Evolutionary conservation across 1,284 basidiomycete genomes (phyloP), one percentile per base, ranked within the genome.

Genomic region (Malassezia slooffiae): DNA sequence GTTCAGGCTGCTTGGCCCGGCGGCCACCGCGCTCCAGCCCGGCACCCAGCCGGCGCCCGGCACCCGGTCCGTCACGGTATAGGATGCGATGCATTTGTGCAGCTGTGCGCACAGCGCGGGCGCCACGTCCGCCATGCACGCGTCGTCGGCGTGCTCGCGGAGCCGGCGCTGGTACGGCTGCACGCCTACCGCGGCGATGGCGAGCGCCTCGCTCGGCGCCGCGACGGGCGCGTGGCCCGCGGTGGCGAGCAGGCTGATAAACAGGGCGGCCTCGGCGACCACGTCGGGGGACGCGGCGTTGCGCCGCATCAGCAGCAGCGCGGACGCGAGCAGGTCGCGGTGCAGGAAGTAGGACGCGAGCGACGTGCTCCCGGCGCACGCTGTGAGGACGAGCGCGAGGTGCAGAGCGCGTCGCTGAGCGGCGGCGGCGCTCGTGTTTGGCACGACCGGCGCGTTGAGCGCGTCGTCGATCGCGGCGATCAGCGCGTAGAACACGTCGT

Each of bases 321-420:
- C 40, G 8, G 58, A 52, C 23, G 55, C 41, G 23, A 62, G 62
- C 15, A 66, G 50, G 30, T 66, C 62, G 23, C 62, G 51, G 16
- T 60, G 55, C 10, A 63, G 41, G 27, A 64, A 60, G 47, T 66
- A 66, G 38, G 62, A 57, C 7, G 53, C 52, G 13, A 66, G 41
- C 8, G 61, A 58, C 4, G 62, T 60, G 21, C 52, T 45, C 0
- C 56, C 53, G 5, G 54, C 47, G 24, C 51, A 53, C 2, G 61
- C 55, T 7, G 62, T 38, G 52, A 58, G 56, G 12, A 63, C 43
- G 4, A 66, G 41, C 1, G 57, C 60, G 6, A 66, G 51, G 19
- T 54, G 52, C 9, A 63, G 48, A 2, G 51, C 50, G 11, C 53
- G 52, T 27, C 55, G 56, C 22, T 56, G 55, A 2, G 51, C 45